Evolutionary conservation across 148 eudicot species (phyloP).

Genomic region (Dianthus caryophyllus): DNA sequence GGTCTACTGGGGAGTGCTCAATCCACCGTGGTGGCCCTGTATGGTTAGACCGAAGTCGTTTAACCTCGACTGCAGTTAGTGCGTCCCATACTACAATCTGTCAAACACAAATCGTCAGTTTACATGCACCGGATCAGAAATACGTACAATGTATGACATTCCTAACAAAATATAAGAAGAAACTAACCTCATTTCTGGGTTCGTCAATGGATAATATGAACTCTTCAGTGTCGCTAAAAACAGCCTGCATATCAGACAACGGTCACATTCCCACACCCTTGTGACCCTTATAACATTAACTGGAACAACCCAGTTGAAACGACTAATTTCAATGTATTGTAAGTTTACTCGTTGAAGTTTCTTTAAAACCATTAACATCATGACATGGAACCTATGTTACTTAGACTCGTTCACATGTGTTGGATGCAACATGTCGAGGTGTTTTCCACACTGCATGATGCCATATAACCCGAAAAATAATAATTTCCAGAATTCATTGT

Average conservation of each 20-base stretch:
- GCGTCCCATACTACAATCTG: conserved; percentile 86
- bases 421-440: too few relatives aligned
- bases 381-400: neutral
- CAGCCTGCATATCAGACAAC: conserved; percentile 48
- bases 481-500: neutral
- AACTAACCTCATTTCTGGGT: conserved; percentile 70
- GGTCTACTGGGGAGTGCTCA: conserved; percentile 71
- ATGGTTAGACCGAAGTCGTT: conserved; percentile 66
- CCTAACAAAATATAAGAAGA: conserved; percentile 2
- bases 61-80: conserved; percentile 61
- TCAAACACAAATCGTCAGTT: neutral
- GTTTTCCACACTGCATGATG: too few relatives aligned
- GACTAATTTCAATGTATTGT: too few relatives aligned
- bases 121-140: neutral
- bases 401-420: too few relatives aligned
- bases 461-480: too few relatives aligned
- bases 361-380: neutral
- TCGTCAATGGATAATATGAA: conserved; percentile 68
- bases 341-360: too few relatives aligned
- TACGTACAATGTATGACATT: neutral
- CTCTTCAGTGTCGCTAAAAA: conserved; percentile 73
- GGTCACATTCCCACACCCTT: neutral
- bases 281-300: too few relatives aligned
- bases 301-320: too few relatives aligned
- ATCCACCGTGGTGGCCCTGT: conserved; percentile 73